phyloP scores from a whole-genome alignment of 768 basidiomycete genomes.

The Jaapia argillacea region DNA sequence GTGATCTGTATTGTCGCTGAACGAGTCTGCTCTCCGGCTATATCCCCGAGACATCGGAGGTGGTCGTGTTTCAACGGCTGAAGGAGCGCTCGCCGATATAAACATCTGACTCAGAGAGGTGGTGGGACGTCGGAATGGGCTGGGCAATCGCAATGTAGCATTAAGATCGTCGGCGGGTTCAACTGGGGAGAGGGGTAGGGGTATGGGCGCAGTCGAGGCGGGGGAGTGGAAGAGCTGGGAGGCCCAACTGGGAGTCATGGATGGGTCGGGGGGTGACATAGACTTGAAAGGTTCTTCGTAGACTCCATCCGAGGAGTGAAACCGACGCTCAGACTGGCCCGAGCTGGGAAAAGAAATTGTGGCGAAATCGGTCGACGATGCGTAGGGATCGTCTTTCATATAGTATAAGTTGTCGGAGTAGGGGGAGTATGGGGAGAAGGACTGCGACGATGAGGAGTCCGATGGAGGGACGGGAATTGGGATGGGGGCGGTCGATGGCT shows the following conservation, averaged over 20 bases:
- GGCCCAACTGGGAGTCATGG: constrained; percentile 56
- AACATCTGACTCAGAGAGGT: constrained; percentile 46
- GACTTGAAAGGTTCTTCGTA: constrained; percentile 18
- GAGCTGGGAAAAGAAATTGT: constrained; percentile 54
- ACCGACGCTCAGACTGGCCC: constrained; percentile 22
- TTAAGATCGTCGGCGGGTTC: constrained; percentile 32
- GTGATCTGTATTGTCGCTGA: constrained; percentile 42
- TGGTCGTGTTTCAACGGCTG: constrained; percentile 35
- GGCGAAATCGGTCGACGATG: constrained; percentile 46
- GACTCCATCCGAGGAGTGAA: background rate
- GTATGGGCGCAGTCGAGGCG: constrained; percentile 32
- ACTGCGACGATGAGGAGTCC: too few species aligned
- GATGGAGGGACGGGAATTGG: constrained; percentile 43
- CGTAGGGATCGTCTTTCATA: constrained; percentile 41
- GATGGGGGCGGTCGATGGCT: constrained; percentile 47
- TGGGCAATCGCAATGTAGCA: constrained; percentile 28
- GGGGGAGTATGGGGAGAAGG: constrained; percentile 28
- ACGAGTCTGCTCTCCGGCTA: constrained; percentile 59
- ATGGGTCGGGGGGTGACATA: constrained; percentile 52
- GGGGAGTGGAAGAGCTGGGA: constrained; percentile 48
- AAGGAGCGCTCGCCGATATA: constrained; percentile 65
- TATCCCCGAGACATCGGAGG: constrained; percentile 47
- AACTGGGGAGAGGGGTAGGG: constrained; percentile 28
- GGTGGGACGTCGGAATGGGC: constrained; percentile 28
- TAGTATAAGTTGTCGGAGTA: constrained; percentile 30